Evolutionary conservation across 129 eudicot genomes (phyloP).

Genomic region (Erigeron canadensis): DNA sequence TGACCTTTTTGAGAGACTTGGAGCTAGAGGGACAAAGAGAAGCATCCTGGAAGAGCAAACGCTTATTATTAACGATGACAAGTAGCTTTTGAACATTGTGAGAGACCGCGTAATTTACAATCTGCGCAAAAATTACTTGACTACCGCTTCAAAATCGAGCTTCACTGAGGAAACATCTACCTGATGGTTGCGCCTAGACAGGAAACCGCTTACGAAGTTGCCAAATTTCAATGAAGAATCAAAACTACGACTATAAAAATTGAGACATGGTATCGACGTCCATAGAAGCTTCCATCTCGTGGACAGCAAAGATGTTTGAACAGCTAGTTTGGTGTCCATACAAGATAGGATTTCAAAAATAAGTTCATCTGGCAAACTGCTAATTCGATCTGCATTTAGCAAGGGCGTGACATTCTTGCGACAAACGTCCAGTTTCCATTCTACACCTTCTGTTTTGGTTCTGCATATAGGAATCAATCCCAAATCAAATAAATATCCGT

Average conservation of each 20-base stretch:
- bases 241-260: neutral
- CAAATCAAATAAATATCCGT: neutral
- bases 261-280: constrained; percentile 23
- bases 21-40: constrained; percentile 23
- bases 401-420: neutral
- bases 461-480: neutral
- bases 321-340: constrained; percentile 17
- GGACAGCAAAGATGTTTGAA: constrained; percentile 24
- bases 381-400: constrained; percentile 23
- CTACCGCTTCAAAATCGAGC: constrained; percentile 3
- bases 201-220: constrained; percentile 18
- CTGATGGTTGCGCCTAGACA: constrained; percentile 5
- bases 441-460: neutral
- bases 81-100: constrained; percentile 26
- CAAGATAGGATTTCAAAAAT: constrained; percentile 29
- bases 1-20: neutral
- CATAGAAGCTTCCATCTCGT: constrained; percentile 29
- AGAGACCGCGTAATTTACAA: constrained; percentile 20
- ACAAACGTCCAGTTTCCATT: constrained; percentile 10
- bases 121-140: constrained; percentile 7
- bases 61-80: neutral
- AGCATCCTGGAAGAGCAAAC: neutral
- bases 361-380: constrained; percentile 29
- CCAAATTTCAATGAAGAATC: neutral
- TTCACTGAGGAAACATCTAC: constrained; percentile 11